Evolutionary conservation across 2,329 filamentous ascomycete species (phyloP).

Genomic region (Epichloe glyceriae): DNA sequence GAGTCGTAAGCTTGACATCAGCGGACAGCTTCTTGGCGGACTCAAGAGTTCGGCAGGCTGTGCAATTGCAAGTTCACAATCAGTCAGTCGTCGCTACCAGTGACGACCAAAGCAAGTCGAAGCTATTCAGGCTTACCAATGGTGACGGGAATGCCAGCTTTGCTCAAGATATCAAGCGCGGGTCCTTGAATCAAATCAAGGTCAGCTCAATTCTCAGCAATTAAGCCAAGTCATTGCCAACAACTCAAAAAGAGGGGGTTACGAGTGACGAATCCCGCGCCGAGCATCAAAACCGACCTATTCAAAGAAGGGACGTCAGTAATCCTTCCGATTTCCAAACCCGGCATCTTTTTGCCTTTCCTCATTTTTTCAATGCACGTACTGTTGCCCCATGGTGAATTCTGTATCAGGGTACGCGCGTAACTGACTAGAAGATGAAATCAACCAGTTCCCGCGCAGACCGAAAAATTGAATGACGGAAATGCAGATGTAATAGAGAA

Average conservation of each 20-base stretch:
- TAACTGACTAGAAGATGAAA: no score
- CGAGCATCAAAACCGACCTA: slow-evolving; percentile 27
- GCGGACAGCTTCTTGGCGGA: slow-evolving; percentile 61
- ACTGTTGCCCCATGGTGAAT: no score
- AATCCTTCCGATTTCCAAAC: no score
- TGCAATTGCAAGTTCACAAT: no score
- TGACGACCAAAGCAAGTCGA: not conserved
- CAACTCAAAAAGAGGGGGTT: not conserved
- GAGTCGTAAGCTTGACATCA: slow-evolving; percentile 57
- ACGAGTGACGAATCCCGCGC: slow-evolving; percentile 43
- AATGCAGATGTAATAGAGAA: no score
- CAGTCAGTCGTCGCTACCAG: not conserved
- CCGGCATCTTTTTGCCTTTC: no score
- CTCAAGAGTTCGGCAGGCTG: slow-evolving; percentile 72
- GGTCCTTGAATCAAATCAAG: slow-evolving; percentile 26
- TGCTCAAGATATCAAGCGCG: slow-evolving; percentile 49
- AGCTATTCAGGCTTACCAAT: slow-evolving; percentile 33
- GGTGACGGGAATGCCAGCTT: slow-evolving; percentile 49
- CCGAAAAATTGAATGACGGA: no score
- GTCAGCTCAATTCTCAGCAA: not conserved
- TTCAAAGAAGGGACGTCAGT: not conserved
- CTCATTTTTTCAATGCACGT: no score
- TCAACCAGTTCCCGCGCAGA: no score
- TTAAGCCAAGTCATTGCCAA: no score
- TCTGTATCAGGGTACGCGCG: no score